Evolutionary conservation across 768 basidiomycete species (phyloP).

Genomic region (Brasilioporus rufonigricans): DNA sequence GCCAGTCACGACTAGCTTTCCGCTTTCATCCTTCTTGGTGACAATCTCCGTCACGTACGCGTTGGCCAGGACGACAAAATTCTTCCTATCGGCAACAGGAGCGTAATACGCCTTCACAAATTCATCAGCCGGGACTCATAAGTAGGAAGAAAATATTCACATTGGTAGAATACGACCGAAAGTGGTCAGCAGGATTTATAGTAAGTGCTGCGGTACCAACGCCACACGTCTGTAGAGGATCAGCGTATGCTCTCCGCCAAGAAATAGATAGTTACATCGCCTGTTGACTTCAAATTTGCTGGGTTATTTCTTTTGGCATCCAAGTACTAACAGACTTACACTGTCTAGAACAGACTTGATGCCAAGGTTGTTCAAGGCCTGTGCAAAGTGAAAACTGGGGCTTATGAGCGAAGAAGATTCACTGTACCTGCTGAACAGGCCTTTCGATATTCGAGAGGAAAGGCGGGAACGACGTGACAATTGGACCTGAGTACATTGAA

Average conservation of each 20-base stretch:
- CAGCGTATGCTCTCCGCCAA: background rate
- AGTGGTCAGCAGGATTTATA: background rate
- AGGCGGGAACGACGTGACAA: background rate
- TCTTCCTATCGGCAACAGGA: background rate
- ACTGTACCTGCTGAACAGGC: background rate
- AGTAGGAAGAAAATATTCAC: background rate
- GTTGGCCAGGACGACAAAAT: background rate
- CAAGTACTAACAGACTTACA: background rate
- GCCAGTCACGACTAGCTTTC: background rate
- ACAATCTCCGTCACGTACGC: background rate
- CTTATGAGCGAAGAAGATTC: background rate
- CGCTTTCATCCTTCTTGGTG: background rate
- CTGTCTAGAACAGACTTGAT: background rate
- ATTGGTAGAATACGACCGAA: conserved; percentile 1
- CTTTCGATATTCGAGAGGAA: background rate
- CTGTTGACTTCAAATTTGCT: background rate
- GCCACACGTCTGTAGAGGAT: background rate
- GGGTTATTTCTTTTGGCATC: background rate
- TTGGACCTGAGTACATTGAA: background rate
- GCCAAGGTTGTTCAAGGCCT: background rate
- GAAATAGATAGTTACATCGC: background rate
- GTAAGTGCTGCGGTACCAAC: background rate
- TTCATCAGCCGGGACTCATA: background rate
- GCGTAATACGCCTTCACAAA: background rate
- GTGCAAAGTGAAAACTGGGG: background rate